phyloP scores from a whole-genome alignment of 305 asterid genomes.

The Solanum hybrid region DNA sequence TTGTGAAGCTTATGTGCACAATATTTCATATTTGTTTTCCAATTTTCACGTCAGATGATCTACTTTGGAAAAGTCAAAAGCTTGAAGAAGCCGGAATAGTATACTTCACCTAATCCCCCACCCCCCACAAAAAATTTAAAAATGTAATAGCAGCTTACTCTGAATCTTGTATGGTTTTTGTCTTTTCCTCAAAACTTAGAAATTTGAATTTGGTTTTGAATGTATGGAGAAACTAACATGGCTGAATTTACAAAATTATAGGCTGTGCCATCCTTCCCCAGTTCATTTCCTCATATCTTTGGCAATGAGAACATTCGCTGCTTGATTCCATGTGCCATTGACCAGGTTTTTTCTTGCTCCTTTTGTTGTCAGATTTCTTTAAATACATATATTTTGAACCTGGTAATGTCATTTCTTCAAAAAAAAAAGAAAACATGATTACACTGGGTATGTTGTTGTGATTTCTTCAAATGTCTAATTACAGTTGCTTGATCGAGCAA shows the following conservation, averaged over 20 bases:
- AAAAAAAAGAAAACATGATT: not conserved
- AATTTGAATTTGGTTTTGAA: not conserved
- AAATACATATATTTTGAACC: not conserved
- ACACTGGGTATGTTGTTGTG: not conserved
- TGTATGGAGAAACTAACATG: not conserved
- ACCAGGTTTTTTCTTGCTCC: conserved; percentile 50
- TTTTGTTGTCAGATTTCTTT: not conserved
- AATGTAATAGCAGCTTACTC: not conserved
- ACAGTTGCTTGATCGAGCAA: not conserved
- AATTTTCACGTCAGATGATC: not conserved
- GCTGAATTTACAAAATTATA: conserved; percentile 18
- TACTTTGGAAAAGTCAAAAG: not conserved
- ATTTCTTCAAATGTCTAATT: not conserved
- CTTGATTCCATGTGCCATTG: conserved; percentile 94
- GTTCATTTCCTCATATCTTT: conserved; percentile 88
- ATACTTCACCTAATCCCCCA: not conserved
- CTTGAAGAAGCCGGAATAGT: not conserved
- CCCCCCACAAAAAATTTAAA: not conserved
- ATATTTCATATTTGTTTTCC: not conserved
- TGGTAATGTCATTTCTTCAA: not conserved
- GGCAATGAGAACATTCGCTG: conserved; percentile 67
- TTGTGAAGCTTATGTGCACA: not conserved
- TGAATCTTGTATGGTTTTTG: not conserved
- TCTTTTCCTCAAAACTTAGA: not conserved
- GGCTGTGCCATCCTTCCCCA: conserved; percentile 97